phyloP scores from a whole-genome alignment of 2,329 filamentous ascomycete genomes.

The Fusarium tricinctum region DNA sequence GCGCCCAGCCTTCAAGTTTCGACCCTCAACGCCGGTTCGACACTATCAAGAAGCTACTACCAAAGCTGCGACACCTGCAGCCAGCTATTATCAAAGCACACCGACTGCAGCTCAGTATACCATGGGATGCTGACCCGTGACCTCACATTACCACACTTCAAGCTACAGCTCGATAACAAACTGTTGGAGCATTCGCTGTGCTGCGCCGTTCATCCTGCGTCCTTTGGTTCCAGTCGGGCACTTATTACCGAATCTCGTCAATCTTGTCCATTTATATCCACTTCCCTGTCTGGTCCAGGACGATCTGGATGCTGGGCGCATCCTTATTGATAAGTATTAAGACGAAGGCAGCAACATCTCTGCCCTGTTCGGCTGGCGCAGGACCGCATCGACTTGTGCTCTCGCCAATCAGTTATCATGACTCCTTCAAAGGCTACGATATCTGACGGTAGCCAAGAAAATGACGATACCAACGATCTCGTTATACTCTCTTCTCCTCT shows the following conservation, averaged over 20 bases:
- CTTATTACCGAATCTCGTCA: slow-evolving; percentile 17
- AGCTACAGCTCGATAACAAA: slow-evolving; percentile 33
- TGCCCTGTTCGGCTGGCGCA: slow-evolving; percentile 31
- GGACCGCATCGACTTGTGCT: slow-evolving; percentile 30
- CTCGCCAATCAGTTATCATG: slow-evolving; percentile 39
- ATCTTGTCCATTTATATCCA: slow-evolving; percentile 32
- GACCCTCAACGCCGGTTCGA: slow-evolving; percentile 42
- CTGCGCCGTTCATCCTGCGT: slow-evolving; percentile 9
- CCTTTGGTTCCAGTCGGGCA: slow-evolving; percentile 16
- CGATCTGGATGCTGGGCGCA: slow-evolving; percentile 20
- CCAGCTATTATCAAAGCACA: slow-evolving; percentile 39
- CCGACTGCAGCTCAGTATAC: slow-evolving; percentile 45
- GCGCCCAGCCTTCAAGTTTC: slow-evolving; percentile 28
- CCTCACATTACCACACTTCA: slow-evolving; percentile 37
- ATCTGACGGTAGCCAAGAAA: slow-evolving; percentile 31
- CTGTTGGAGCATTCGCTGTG: slow-evolving; percentile 14
- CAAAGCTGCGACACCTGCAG: slow-evolving; percentile 43
- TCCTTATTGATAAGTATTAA: slow-evolving; percentile 35
- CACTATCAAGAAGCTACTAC: slow-evolving; percentile 47
- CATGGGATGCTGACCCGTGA: slow-evolving; percentile 49
- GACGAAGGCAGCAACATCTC: slow-evolving; percentile 40
- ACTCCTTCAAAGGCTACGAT: slow-evolving; percentile 26
- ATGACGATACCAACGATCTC: slow-evolving; percentile 36
- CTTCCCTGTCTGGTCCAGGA: slow-evolving; percentile 28
- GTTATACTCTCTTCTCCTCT: slow-evolving; percentile 47